These are phyloP conservation scores for Heliamphora pulchella DNA, from an alignment of 179 eudicot genomes.

Conservation along the genomic window DNA sequence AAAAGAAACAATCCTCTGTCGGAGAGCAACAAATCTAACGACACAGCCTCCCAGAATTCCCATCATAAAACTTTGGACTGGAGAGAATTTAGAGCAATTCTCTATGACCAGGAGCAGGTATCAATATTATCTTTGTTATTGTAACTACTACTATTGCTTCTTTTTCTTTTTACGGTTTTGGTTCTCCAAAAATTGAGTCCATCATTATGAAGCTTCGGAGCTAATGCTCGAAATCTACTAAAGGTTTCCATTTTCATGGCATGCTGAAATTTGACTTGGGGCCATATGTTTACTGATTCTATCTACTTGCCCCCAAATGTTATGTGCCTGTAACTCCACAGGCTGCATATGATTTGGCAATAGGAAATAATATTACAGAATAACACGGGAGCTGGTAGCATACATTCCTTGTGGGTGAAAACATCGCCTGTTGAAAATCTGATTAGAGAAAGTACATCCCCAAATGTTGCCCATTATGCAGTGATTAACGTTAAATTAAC, in stretches of 20 bases:
- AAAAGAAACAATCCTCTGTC: slow-evolving; percentile 56
- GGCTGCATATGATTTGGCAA: background rate
- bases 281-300: background rate
- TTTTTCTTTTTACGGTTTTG: no score
- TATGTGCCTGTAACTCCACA: background rate
- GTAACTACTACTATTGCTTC: background rate
- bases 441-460: no score
- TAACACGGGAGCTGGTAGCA: no score
- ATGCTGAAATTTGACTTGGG: background rate
- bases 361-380: background rate
- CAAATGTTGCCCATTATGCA: background rate
- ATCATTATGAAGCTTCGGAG: background rate
- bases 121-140: background rate
- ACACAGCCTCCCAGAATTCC: slow-evolving; percentile 43
- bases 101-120: slow-evolving; percentile 79
- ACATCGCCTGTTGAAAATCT: no score
- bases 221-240: background rate
- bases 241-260: background rate
- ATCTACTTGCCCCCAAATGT: background rate
- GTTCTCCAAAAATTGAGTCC: background rate
- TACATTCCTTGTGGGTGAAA: no score
- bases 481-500: no score
- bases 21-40: slow-evolving; percentile 47
- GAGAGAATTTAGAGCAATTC: slow-evolving; percentile 90
- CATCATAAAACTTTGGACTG: slow-evolving; percentile 56